Conservation (phyloP, 192 early-diverging fungal genomes). For the Linnemannia exigua region DNA sequence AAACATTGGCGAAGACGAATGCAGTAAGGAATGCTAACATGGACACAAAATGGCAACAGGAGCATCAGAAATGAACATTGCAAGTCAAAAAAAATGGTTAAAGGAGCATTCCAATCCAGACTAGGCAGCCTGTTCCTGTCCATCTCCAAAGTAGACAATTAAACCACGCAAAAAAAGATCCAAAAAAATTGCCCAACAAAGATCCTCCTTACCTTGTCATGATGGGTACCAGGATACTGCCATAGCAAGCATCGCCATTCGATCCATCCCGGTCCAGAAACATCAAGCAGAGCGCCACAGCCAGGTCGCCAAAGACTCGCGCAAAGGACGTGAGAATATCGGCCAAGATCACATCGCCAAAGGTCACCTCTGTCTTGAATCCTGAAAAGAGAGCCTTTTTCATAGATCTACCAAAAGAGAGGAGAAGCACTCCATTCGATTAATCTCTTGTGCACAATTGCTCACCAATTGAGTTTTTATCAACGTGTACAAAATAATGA, state of each 20-base stretch:
- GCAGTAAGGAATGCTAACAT: constrained; percentile 77
- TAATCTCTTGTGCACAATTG: not conserved
- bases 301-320: constrained; percentile 88
- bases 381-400: constrained; percentile 64
- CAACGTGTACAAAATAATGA: not conserved
- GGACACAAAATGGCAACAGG: constrained; percentile 16
- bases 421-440: not conserved
- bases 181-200: not conserved
- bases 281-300: constrained; percentile 75
- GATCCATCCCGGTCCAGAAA: constrained; percentile 54
- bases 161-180: not conserved
- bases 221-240: constrained; percentile 68
- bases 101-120: not conserved
- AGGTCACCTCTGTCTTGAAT: constrained; percentile 67
- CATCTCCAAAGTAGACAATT: not conserved
- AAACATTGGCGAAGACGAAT: constrained; percentile 87
- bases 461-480: not conserved
- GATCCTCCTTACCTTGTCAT: constrained; percentile 73
- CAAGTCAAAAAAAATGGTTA: not conserved
- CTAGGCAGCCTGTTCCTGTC: not conserved
- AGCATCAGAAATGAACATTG: not conserved
- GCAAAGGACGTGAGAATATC: constrained; percentile 97
- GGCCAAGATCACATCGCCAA: constrained; percentile 90
- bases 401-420: constrained; percentile 58
- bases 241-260: constrained; percentile 58